Conservation (phyloP, 2,329 filamentous ascomycete species). For the Coniella vitis region DNA sequence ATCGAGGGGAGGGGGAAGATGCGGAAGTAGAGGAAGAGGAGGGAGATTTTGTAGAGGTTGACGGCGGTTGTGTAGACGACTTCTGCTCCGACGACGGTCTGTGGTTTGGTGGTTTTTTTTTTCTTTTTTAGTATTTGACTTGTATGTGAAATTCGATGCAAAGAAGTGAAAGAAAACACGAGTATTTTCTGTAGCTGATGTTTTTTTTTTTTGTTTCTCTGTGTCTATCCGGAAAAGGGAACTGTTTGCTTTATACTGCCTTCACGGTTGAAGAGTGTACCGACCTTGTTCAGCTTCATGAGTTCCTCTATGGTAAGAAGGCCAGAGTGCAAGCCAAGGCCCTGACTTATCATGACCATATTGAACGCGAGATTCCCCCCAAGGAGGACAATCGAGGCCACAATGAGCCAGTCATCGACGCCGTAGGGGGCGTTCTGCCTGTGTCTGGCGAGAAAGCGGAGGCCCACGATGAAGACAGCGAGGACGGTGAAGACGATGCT, state of each 20-base stretch:
- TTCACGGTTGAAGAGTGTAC: background rate
- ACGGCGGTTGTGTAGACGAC: constrained; percentile 7
- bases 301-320: constrained; percentile 4
- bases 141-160: too few relatives aligned
- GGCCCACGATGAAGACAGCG: background rate
- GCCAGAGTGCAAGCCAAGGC: constrained; percentile 5
- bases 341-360: constrained; percentile 4
- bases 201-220: too few relatives aligned
- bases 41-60: constrained; percentile 8
- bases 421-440: constrained; percentile 5
- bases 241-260: background rate
- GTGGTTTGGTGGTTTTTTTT: too few relatives aligned
- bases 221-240: too few relatives aligned
- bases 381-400: constrained; percentile 1
- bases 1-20: constrained; percentile 6
- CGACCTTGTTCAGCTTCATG: constrained; percentile 1
- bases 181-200: too few relatives aligned
- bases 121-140: too few relatives aligned
- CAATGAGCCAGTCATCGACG: constrained; percentile 8
- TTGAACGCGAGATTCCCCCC: constrained; percentile 7
- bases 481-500: constrained; percentile 23
- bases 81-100: constrained; percentile 8
- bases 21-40: constrained; percentile 11
- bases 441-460: constrained; percentile 1
- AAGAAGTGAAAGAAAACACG: background rate